Evolutionary conservation across 164 flowering plant species (phyloP).

Genomic region (Magnolia changhungtana): DNA sequence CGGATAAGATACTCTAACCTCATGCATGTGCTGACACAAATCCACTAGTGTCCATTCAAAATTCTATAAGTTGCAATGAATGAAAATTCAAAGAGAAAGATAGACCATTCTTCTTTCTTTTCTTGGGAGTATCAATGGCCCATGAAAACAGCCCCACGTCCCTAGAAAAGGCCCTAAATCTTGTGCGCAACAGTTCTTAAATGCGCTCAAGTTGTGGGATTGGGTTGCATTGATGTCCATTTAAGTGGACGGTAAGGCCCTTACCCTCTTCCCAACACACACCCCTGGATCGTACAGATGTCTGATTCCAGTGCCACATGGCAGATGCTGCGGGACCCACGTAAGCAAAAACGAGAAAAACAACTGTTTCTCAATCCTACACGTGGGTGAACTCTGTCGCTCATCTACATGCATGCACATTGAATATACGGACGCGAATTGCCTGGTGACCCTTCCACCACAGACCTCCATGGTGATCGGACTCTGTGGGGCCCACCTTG

Average conservation of each 20-base stretch:
- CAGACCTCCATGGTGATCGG: too few species aligned
- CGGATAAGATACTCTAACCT: too few species aligned
- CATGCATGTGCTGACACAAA: too few species aligned
- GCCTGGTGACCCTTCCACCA: too few species aligned
- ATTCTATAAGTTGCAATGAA: neutral
- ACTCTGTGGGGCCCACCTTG: too few species aligned
- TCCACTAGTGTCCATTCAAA: conserved; percentile 5
- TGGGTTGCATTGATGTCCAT: conserved; percentile 17
- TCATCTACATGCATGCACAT: too few species aligned
- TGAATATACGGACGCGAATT: too few species aligned
- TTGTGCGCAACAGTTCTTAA: conserved; percentile 9
- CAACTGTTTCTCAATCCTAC: neutral
- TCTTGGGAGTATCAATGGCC: conserved; percentile 23
- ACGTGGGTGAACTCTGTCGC: too few species aligned
- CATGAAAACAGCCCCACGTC: conserved; percentile 19
- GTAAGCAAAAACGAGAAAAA: neutral
- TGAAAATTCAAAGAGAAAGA: neutral
- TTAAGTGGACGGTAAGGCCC: conserved; percentile 7
- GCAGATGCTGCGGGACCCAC: conserved; percentile 5
- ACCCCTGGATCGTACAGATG: neutral
- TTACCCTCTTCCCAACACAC: conserved; percentile 15
- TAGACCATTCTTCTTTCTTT: neutral
- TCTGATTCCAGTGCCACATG: conserved; percentile 6
- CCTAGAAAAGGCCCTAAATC: conserved; percentile 13
- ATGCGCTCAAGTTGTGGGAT: conserved; percentile 19